Base-by-base conservation (phyloP, 2,329 filamentous ascomycete species). In the Fusarium xylarioides region DNA sequence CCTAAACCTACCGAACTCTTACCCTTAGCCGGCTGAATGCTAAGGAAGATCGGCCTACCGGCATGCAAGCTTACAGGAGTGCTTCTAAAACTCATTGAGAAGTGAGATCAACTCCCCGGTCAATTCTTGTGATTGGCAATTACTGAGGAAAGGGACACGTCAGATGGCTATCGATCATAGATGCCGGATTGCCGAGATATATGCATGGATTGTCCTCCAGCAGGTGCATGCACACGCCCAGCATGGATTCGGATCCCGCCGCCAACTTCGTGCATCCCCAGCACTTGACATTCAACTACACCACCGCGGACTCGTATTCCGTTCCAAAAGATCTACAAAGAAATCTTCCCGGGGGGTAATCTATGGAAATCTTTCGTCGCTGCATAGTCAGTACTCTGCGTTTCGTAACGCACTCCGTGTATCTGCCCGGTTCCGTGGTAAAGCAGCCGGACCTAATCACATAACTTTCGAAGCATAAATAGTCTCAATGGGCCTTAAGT, bases 311-410 rank as follows among this genome's bases (percentile, higher is more conserved):
- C 8, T 28, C 49, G 6, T 21, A 11, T 16, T 21, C 12, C 7
- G 3, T 26, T 21, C 5, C 23, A 16, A 2, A 15, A 26, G 23
- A 53, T 37, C 32, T 37, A 28, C 32, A 26, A 4, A 11, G 4
- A 6, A 6, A 15, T 4, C 9, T 37, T 16, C 32, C n/a, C 10
- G 35, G 4, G 12, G 3, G 12, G 9, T 21, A 21, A 11, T 7
- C 19, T 4, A 26, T 2, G 18, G 9, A 37, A 8, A 21, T 6
- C 2, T 19, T 37, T 8, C 2, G 4, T 16, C 2, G 6, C n/a
- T 52, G 3, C 1, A 21, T 21, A 9, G 10, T 28, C 18, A 53
- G 10, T 16, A 26, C 2, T 11, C 0, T 26, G 4, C 2, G 21
- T 26, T 23, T 7, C 21, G 23, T 26, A 37, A 21, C 18, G 2